Percentiles rank a stretch among this genome's conserved stretches.
phyloP scores from a whole-genome alignment of 164 flowering plant genomes.

The Nelumbo lutea region DNA sequence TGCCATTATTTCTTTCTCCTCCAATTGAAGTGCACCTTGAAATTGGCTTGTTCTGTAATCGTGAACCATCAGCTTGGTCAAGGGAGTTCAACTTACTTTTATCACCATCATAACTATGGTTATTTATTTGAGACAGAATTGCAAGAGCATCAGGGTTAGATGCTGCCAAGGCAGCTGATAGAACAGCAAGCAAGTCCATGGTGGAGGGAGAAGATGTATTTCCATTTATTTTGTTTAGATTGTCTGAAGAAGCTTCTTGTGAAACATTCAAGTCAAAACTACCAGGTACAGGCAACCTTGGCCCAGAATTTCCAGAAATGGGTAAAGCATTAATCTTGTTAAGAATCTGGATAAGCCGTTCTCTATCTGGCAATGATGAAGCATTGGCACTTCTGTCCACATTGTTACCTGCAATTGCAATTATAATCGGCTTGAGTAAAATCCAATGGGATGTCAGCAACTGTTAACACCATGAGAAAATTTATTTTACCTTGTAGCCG shows the following conservation, averaged over 20 bases:
- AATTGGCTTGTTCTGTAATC: slow-evolving; percentile 26
- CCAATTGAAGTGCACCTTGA: slow-evolving; percentile 33
- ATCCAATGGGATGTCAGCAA: not conserved
- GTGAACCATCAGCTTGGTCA: slow-evolving; percentile 10
- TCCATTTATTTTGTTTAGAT: slow-evolving; percentile 11
- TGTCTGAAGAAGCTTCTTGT: too few relatives aligned
- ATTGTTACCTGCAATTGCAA: slow-evolving; percentile 18
- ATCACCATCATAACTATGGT: not conserved
- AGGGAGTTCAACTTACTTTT: too few relatives aligned
- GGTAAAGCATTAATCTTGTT: slow-evolving; percentile 61
- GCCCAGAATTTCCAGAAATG: slow-evolving; percentile 36
- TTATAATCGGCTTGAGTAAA: not conserved
- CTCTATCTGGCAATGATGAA: slow-evolving; percentile 40
- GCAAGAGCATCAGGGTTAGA: slow-evolving; percentile 41
- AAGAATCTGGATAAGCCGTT: slow-evolving; percentile 69
- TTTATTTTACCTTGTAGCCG: slow-evolving; percentile 55
- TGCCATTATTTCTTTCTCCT: slow-evolving; percentile 52
- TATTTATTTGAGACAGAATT: slow-evolving; percentile 23
- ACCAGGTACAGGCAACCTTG: slow-evolving; percentile 37
- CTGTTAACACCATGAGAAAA: not conserved
- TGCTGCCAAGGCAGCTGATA: slow-evolving; percentile 48
- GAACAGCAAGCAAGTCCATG: slow-evolving; percentile 13
- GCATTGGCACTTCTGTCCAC: slow-evolving; percentile 9
- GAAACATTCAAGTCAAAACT: too few relatives aligned
- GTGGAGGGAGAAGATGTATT: slow-evolving; percentile 27